A percentile compares a stretch with the other conserved stretches of the same genome.
Conservation (phyloP, 441 rosid species). For the Gossypium davidsonii region DNA sequence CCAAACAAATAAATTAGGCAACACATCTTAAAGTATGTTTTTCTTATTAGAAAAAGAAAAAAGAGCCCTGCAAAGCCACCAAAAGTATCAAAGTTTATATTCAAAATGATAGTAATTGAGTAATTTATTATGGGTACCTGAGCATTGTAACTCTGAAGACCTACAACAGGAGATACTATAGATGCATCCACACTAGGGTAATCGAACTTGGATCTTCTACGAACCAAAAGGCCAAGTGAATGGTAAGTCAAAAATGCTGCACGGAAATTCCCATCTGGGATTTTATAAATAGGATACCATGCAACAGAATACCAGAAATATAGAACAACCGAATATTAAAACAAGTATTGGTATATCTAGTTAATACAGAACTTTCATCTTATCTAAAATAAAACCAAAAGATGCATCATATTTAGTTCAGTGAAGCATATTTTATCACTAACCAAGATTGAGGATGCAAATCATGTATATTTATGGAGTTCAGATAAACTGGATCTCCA, state of each 20-base stretch:
- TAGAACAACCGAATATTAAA: conserved; percentile 3
- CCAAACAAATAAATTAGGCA: neutral
- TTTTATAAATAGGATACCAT: conserved; percentile 58
- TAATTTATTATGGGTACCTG: conserved; percentile 32
- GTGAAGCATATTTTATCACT: conserved; percentile 11
- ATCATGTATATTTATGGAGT: conserved; percentile 31
- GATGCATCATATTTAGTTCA: neutral
- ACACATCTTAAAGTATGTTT: neutral
- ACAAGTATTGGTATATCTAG: neutral
- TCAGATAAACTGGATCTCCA: conserved; percentile 37
- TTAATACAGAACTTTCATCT: neutral
- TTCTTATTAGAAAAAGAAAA: neutral
- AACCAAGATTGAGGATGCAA: conserved; percentile 55
- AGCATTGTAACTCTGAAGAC: conserved; percentile 55
- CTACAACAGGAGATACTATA: conserved; percentile 42
- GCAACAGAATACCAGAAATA: conserved; percentile 53
- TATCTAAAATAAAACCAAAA: neutral
- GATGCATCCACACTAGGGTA: conserved; percentile 15
- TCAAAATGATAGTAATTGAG: neutral
- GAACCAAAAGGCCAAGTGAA: conserved; percentile 40
- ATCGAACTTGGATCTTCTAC: conserved; percentile 24
- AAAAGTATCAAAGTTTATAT: neutral
- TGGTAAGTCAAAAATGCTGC: conserved; percentile 56
- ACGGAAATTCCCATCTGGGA: conserved; percentile 46
- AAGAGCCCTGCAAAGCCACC: neutral